Conservation (phyloP, 2,329 filamentous ascomycete genomes). For the Trichoderma citrinoviride region DNA sequence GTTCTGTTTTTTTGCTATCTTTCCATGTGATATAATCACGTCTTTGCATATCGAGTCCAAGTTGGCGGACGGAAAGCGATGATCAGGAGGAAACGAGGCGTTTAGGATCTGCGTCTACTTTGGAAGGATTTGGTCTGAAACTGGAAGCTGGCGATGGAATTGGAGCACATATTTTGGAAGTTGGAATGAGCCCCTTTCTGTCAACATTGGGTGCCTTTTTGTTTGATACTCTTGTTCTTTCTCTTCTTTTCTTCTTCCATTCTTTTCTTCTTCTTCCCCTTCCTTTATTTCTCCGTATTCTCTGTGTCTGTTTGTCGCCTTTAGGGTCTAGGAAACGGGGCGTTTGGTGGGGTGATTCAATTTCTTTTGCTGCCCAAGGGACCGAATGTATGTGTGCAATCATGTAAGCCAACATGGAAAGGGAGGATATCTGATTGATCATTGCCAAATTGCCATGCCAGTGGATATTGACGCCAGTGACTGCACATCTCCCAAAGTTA, state of each 20-base stretch:
- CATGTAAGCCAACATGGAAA: not conserved
- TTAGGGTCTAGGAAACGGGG: not conserved
- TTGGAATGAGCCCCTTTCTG: constrained; percentile 1
- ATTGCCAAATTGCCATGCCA: not conserved
- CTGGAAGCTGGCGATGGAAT: not conserved
- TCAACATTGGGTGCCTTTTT: not conserved
- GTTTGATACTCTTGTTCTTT: not conserved
- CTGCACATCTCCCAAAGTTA: not conserved
- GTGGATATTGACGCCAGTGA: not conserved
- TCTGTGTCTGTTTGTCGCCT: not conserved
- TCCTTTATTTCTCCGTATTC: not conserved
- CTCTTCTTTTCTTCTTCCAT: not conserved
- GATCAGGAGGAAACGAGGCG: not conserved
- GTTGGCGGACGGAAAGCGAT: constrained; percentile 9
- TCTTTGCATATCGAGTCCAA: constrained; percentile 26
- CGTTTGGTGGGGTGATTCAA: not conserved
- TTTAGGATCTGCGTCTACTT: constrained; percentile 18
- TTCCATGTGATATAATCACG: constrained; percentile 23
- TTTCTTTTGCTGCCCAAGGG: not conserved
- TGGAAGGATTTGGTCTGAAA: not conserved
- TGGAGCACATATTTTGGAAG: constrained; percentile 9
- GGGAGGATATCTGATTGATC: not conserved
- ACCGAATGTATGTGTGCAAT: not conserved
- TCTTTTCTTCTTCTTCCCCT: not conserved
- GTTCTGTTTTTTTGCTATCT: no score